These are phyloP conservation scores for Thermoascus crustaceus DNA, from an alignment of 2,329 filamentous ascomycete species.

Conservation along the genomic window DNA sequence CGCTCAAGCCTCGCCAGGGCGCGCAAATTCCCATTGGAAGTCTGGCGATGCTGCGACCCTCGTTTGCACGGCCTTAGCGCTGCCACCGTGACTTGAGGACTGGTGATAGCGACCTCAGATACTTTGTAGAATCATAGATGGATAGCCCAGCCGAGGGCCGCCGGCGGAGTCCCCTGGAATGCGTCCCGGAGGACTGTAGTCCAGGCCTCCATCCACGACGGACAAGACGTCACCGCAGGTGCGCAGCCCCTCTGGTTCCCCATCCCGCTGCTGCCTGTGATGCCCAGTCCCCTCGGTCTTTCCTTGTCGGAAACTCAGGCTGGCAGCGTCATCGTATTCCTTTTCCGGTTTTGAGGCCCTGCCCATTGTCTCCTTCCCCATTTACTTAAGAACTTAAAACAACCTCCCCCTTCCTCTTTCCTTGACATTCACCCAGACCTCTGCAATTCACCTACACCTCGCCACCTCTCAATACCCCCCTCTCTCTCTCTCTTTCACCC, in stretches of 20 bases:
- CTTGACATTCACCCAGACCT: conserved; percentile 4
- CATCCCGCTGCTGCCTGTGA: background rate
- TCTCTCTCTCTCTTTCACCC: background rate
- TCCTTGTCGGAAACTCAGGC: background rate
- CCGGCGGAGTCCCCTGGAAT: no score
- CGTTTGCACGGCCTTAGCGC: conserved; percentile 1
- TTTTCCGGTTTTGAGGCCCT: background rate
- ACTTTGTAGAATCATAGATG: no score
- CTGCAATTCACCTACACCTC: conserved; percentile 15
- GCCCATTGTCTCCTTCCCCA: conserved; percentile 3
- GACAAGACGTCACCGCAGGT: no score
- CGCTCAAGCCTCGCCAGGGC: background rate
- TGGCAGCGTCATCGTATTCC: background rate
- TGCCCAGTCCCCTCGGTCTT: background rate
- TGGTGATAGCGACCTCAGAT: no score
- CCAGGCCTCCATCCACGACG: no score
- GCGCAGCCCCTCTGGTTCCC: no score
- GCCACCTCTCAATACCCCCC: background rate
- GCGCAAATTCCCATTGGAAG: background rate
- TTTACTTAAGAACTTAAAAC: conserved; percentile 6
- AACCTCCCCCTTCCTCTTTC: conserved; percentile 7
- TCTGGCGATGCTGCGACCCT: no score
- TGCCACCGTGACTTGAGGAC: conserved; percentile 1
- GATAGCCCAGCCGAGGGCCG: no score
- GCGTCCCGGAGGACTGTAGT: no score